Base-by-base conservation (phyloP, 495 filamentous ascomycete genomes). In the Xylaria castorea region DNA sequence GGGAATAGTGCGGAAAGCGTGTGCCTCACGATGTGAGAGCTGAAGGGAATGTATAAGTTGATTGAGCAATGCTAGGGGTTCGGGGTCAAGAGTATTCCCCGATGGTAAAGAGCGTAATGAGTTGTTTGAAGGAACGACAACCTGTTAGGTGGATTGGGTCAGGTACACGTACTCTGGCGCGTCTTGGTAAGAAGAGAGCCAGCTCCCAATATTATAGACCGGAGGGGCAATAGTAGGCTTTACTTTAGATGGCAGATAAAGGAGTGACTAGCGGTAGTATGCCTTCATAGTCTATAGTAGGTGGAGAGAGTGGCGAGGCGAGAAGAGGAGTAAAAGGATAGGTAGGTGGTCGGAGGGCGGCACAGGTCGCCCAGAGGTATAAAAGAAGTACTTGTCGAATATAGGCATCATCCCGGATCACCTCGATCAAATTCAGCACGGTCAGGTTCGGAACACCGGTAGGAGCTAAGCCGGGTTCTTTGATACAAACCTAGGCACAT, bases 181-280 rank as follows among this genome's bases (percentile, higher is more conserved):
- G 77, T 82, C 79, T 69, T 75, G 76, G 80, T 78, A 78, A 74
- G 78, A 84, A 82, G 80, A 83, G 83, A 84, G 81, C 83, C 83
- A 84, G 83, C 82, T 86, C 82, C 83, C 81, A 83, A 82, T 83
- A 80, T 83, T 85, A 84, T 85, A 85, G 81, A 85, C 80, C 81
- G 80, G 80, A 82, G 79, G 74, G 79, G 77, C 81, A 80, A 82
- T 86, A 85, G 78, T 77, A 80, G 55, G 73, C 73, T 71, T 71
- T 69, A 71, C 67, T 77, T 66, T 74, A 66, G 63, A 69, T 71
- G 73, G 71, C 55, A 74, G 78, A 79, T 74, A 83, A 82, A 85
- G 80, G 83, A 86, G 80, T 71, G 83, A 86, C 84, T 83, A 79
- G 73, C 74, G 75, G 75, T 77, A 74, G 76, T 73, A 78, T 79